Percentiles rank a stretch among this genome's conserved stretches.
phyloP scores from a whole-genome alignment of 1,284 basidiomycete species.

The Ustilago cynodontis region DNA sequence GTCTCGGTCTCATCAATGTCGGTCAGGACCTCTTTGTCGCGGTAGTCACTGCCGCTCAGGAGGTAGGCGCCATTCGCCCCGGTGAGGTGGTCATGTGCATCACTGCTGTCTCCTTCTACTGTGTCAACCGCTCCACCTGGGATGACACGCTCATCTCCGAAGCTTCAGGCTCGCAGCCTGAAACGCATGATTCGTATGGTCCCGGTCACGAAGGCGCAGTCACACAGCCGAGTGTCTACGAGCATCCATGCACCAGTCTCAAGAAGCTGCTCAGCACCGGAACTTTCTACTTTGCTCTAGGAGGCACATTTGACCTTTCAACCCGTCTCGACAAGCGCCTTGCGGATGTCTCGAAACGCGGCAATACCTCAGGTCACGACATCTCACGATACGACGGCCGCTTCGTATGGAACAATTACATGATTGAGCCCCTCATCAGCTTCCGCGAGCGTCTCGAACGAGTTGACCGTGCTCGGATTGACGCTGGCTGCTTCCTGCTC shows the following conservation, averaged over 20 bases:
- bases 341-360: conserved; percentile 69
- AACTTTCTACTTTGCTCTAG: conserved; percentile 90
- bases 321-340: conserved; percentile 68
- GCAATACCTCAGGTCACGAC: conserved; percentile 42
- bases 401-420: conserved; percentile 83
- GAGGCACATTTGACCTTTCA: conserved; percentile 84
- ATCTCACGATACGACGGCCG: conserved; percentile 69
- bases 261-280: conserved; percentile 91
- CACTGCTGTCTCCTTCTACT: conserved; percentile 62
- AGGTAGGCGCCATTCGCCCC: conserved; percentile 55
- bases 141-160: conserved; percentile 54
- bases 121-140: conserved; percentile 59
- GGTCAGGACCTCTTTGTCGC: conserved; percentile 63
- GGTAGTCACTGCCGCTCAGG: conserved; percentile 51
- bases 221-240: conserved; percentile 72
- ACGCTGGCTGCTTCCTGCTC: conserved; percentile 73
- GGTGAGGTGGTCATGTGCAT: conserved; percentile 56
- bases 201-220: conserved; percentile 37
- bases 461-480: conserved; percentile 78
- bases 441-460: conserved; percentile 81
- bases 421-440: conserved; percentile 82
- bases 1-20: conserved; percentile 64
- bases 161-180: conserved; percentile 31
- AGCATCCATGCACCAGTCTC: conserved; percentile 90
- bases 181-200: conserved; percentile 42